Conservation (phyloP, 352 stramenopile species). For the Globisporangium paddicum region DNA sequence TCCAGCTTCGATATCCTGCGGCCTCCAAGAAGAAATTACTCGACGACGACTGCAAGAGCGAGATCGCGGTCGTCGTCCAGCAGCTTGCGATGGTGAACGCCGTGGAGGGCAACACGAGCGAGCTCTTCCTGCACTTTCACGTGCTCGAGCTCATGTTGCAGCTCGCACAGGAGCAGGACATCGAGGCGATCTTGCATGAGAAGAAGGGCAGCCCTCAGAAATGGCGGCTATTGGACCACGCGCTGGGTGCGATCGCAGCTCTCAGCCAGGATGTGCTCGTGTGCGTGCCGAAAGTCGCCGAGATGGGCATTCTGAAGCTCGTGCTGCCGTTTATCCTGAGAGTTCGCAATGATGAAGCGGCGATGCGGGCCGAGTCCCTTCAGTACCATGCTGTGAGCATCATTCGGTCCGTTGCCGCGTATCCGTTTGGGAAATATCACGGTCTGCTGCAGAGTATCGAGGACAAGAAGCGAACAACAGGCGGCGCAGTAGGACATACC, state of each 20-base stretch:
- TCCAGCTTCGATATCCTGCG: constrained; percentile 37
- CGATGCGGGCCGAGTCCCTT: constrained; percentile 24
- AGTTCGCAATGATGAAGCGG: constrained; percentile 9
- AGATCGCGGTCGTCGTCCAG: constrained; percentile 54
- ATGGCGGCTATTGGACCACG: constrained; percentile 45
- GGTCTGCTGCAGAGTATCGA: constrained; percentile 19
- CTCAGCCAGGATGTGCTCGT: constrained; percentile 62
- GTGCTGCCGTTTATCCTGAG: constrained; percentile 29
- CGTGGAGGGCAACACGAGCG: constrained; percentile 57
- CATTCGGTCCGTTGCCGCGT: constrained; percentile 48
- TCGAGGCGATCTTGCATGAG: constrained; percentile 16
- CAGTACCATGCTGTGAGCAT: constrained; percentile 49
- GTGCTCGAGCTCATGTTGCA: constrained; percentile 47
- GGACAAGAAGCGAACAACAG: constrained; percentile 5
- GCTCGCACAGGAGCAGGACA: constrained; percentile 17
- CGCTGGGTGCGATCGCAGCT: constrained; percentile 44
- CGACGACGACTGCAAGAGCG: constrained; percentile 57
- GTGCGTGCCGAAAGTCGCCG: constrained; percentile 44
- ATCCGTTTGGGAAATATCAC: constrained; percentile 61
- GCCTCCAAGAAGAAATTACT: not conserved
- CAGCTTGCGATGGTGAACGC: constrained; percentile 48
- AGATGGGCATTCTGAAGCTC: constrained; percentile 32
- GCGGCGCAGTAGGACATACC: not conserved
- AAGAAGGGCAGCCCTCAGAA: constrained; percentile 14
- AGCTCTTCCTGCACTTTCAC: constrained; percentile 65